Evolutionary conservation across 768 basidiomycete species (phyloP), one percentile per base, ranked within the genome.

Genomic region (Rhodosporidiobolus odoratus): DNA sequence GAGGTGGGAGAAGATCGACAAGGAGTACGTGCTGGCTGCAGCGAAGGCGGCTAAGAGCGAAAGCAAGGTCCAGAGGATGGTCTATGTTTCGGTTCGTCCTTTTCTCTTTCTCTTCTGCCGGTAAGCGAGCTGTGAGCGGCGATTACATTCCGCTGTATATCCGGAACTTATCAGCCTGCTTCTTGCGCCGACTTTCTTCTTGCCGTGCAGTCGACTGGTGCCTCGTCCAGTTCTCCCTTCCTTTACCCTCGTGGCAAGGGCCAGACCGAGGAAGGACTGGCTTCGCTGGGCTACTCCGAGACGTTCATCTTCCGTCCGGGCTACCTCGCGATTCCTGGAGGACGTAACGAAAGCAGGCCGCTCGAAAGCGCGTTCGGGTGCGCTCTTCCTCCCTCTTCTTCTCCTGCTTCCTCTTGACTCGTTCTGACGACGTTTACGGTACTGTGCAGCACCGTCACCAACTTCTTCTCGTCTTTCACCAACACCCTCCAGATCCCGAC

Each of bases 1-100:
- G 43, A 83, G 83, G 15, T 91, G 90, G 71, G 86, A 87, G 76
- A 88, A 85, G 81, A 89, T 91, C 66, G 90, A 91, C 75, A 81
- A 87, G 78, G 86, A 89, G 86, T 90, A 73, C 69, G 85, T 81
- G 43, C 27, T 47, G 27, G 65, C 45, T 27, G 87, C 88, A 13
- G 90, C 89, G 17, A 82, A 84, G 59, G 87, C 84, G 27, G 89
- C 89, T 6, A 86, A 83, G 75, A 77, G 81, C 17, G 79, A 83
- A 37, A 83, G 83, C 58, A 80, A 81, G 63, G 65, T 16, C n/a
- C 90, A 91, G 74, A 83, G 85, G 1, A 75, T 91, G 19, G 82
- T 91, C 21, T 91, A 91, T 76, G 75, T 88, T 66, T 91, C 89
- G 5, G 89, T 87, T 74, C 41, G 84, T n/a, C 34, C 6, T 66